Conservation (phyloP, 371 early-diverging fungal species). For the Conidiobolus incongruus region DNA sequence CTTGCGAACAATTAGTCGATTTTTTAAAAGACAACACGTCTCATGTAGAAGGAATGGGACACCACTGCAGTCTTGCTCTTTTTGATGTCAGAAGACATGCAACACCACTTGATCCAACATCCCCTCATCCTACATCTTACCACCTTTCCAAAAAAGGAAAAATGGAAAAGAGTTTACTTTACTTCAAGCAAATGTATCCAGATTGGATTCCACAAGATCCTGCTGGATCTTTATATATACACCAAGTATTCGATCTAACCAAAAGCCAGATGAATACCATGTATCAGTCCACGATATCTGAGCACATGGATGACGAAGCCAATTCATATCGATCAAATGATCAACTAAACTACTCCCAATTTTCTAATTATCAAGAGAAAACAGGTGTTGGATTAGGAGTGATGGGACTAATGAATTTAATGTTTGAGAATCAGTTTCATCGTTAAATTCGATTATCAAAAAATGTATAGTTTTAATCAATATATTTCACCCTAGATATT, state of each 20-base stretch:
- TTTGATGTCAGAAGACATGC: constrained; percentile 74
- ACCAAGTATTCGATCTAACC: constrained; percentile 12
- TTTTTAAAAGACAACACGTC: constrained; percentile 86
- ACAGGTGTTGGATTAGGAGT: too few species aligned
- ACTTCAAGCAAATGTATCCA: constrained; percentile 72
- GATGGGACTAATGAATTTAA: too few species aligned
- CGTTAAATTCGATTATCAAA: too few species aligned
- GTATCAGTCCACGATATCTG: not conserved
- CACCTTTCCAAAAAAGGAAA: constrained; percentile 68
- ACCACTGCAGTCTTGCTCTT: constrained; percentile 89
- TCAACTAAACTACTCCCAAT: not conserved
- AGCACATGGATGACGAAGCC: not conserved
- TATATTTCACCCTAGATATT: too few species aligned
- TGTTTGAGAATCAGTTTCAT: too few species aligned
- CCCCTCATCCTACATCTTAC: constrained; percentile 14
- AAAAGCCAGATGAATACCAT: not conserved
- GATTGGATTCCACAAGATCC: constrained; percentile 53
- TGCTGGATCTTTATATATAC: constrained; percentile 44
- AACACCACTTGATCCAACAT: constrained; percentile 31
- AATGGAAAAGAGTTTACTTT: constrained; percentile 89
- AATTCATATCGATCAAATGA: not conserved
- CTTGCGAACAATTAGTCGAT: constrained; percentile 62
- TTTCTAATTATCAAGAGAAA: not conserved
- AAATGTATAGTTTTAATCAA: too few species aligned
- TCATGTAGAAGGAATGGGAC: constrained; percentile 71